Evolutionary conservation across 1,284 basidiomycete species (phyloP).

Genomic region (Microbotryum violaceum): DNA sequence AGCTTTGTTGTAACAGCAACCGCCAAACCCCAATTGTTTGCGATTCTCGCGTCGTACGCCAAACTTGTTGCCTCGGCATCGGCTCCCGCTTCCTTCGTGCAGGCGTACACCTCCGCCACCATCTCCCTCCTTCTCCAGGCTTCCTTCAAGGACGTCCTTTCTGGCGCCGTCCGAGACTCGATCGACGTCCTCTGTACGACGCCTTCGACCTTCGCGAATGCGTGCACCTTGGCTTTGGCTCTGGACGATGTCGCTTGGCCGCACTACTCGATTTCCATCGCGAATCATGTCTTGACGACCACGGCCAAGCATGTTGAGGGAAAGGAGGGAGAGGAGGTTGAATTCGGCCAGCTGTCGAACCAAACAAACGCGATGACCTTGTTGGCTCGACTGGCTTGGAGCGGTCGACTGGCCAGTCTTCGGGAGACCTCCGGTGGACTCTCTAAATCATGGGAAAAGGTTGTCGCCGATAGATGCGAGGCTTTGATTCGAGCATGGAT

Average conservation of each 20-base stretch:
- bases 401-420: slow-evolving; percentile 9
- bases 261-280: slow-evolving; percentile 18
- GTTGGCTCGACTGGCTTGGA: slow-evolving; percentile 20
- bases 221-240: slow-evolving; percentile 17
- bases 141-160: slow-evolving; percentile 25
- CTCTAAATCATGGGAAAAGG: slow-evolving; percentile 20
- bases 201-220: slow-evolving; percentile 15
- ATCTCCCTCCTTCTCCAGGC: slow-evolving; percentile 42
- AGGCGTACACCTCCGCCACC: slow-evolving; percentile 54
- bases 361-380: slow-evolving; percentile 18
- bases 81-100: slow-evolving; percentile 8
- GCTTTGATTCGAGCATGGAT: slow-evolving; percentile 14
- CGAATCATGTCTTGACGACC: slow-evolving; percentile 10
- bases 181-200: slow-evolving; percentile 18
- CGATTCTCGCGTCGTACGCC: slow-evolving; percentile 12
- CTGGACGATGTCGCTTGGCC: slow-evolving; percentile 23
- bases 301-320: slow-evolving; percentile 12
- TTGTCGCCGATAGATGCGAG: slow-evolving; percentile 4
- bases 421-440: slow-evolving; percentile 5
- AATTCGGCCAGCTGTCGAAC: slow-evolving; percentile 13
- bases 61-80: slow-evolving; percentile 5
- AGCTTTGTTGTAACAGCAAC: not conserved
- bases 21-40: slow-evolving; percentile 18
- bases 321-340: not conserved
- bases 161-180: slow-evolving; percentile 9